phyloP scores from a whole-genome alignment of 2,329 filamentous ascomycete genomes.

The Microcyclospora pomicola region DNA sequence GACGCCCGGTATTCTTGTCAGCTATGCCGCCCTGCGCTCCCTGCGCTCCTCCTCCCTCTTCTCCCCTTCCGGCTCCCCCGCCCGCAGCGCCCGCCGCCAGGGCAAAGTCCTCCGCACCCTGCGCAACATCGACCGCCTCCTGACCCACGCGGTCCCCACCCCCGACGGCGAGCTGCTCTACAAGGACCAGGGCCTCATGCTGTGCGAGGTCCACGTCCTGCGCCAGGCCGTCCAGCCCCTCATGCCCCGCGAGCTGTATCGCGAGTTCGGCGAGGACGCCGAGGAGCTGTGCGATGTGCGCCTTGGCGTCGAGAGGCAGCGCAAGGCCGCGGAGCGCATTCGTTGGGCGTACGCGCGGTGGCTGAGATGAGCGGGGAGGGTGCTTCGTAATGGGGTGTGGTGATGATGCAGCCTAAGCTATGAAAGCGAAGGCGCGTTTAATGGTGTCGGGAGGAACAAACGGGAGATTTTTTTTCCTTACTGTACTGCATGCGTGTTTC shows the following conservation, averaged over 20 bases:
- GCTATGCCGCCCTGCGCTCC: slow-evolving; percentile 60
- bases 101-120: slow-evolving; percentile 63
- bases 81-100: slow-evolving; percentile 42
- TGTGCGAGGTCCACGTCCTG: slow-evolving; percentile 80
- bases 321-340: slow-evolving; percentile 67
- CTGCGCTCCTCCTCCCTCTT: slow-evolving; percentile 50
- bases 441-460: no score
- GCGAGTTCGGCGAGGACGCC: slow-evolving; percentile 80
- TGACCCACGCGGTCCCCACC: slow-evolving; percentile 40
- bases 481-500: no score
- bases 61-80: slow-evolving; percentile 52
- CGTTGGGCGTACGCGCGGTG: slow-evolving; percentile 82
- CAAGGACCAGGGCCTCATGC: slow-evolving; percentile 78
- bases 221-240: slow-evolving; percentile 52
- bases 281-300: slow-evolving; percentile 71
- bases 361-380: slow-evolving; percentile 23
- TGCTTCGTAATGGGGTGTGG: no score
- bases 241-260: slow-evolving; percentile 60
- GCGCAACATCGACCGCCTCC: slow-evolving; percentile 68
- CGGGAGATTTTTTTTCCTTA: no score
- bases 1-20: slow-evolving; percentile 83
- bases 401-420: no score
- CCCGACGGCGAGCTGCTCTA: slow-evolving; percentile 68
- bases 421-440: no score
- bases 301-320: slow-evolving; percentile 63